Percentiles rank a stretch among this genome's conserved stretches.
These are phyloP conservation scores for Ogataea sp. DNA, from an alignment of 805 yeast species.

Conservation along the genomic window DNA sequence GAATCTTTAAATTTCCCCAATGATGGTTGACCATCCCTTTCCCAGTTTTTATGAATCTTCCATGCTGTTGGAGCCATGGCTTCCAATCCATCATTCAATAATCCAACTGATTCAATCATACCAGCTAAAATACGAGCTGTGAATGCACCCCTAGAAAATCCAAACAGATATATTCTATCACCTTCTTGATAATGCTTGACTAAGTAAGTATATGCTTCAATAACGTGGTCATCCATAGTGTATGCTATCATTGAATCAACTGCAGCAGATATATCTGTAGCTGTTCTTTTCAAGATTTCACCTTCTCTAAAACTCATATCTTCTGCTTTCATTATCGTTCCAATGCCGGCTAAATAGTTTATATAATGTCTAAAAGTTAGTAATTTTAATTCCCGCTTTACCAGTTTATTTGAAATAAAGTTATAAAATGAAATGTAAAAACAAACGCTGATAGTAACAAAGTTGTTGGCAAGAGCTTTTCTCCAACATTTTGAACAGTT, in stretches of 20 bases:
- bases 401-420: background rate
- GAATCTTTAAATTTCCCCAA: constrained; percentile 28
- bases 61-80: constrained; percentile 53
- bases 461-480: constrained; percentile 35
- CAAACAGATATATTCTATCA: constrained; percentile 48
- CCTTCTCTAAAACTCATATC: constrained; percentile 16
- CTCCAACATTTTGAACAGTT: constrained; percentile 43
- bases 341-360: constrained; percentile 45
- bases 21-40: constrained; percentile 47
- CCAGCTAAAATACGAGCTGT: constrained; percentile 58
- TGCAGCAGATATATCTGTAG: constrained; percentile 26
- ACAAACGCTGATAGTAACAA: constrained; percentile 52
- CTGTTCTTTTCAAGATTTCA: constrained; percentile 9
- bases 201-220: constrained; percentile 47
- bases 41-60: constrained; percentile 56
- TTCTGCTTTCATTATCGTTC: constrained; percentile 40
- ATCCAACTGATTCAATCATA: constrained; percentile 58
- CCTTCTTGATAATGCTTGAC: constrained; percentile 40
- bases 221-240: constrained; percentile 47
- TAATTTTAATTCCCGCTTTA: background rate
- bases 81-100: constrained; percentile 46
- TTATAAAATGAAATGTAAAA: background rate
- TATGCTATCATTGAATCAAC: constrained; percentile 36
- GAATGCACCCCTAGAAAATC: constrained; percentile 59
- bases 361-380: background rate